Evolutionary conservation across 1,284 basidiomycete genomes (phyloP).

Genomic region (Sporisorium sorghi): DNA sequence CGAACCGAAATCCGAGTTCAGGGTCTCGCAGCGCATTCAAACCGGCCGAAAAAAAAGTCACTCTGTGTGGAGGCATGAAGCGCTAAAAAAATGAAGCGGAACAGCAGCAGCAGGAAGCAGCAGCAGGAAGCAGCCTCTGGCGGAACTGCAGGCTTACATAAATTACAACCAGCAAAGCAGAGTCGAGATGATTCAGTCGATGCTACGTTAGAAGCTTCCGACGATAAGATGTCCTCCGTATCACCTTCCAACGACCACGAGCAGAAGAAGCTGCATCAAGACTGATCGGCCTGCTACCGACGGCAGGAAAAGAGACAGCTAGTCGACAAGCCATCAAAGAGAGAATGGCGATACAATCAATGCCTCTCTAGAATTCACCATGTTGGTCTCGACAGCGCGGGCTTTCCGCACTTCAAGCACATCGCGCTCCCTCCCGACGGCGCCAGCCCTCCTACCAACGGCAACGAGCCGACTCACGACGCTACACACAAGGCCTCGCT

Average conservation of each 20-base stretch:
- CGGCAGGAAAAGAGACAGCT: neutral
- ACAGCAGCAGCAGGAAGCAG: neutral
- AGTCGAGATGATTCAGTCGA: neutral
- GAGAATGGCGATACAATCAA: neutral
- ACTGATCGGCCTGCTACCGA: neutral
- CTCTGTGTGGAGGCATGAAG: conserved; percentile 38
- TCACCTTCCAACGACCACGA: neutral
- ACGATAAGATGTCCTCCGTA: neutral
- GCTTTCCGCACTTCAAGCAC: conserved; percentile 11
- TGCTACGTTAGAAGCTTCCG: conserved; percentile 2
- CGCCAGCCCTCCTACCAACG: neutral
- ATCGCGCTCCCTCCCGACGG: neutral
- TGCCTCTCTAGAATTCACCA: conserved; percentile 12
- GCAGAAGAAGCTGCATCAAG: neutral
- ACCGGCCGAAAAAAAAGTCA: conserved; percentile 15
- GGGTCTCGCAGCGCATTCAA: neutral
- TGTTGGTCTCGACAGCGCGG: conserved; percentile 28
- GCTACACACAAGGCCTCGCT: neutral
- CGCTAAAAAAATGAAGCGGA: neutral
- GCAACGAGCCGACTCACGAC: conserved; percentile 7
- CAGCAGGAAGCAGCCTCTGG: too few species aligned
- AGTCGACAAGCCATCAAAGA: too few species aligned
- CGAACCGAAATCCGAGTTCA: conserved; percentile 35
- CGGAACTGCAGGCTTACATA: conserved; percentile 42
- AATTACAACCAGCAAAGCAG: neutral